Evolutionary conservation across 176 grass and related monocot species (phyloP).

Genomic region (Aegilops longissima): DNA sequence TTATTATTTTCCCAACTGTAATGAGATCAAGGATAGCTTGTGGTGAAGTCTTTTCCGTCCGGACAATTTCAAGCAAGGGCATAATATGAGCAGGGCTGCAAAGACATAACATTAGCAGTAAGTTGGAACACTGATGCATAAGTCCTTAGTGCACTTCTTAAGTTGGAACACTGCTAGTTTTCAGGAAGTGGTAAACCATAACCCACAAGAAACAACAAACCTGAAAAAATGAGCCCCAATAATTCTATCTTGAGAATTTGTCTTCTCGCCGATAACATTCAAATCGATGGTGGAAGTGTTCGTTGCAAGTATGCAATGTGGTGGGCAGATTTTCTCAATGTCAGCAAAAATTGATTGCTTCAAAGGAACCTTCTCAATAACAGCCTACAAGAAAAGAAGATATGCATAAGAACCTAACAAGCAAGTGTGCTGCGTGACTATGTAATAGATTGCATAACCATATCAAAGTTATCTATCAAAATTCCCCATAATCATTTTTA

Average conservation of each 20-base stretch:
- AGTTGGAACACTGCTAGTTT: background rate
- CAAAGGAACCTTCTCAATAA: slow-evolving; percentile 93
- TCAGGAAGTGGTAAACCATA: slow-evolving; percentile 7
- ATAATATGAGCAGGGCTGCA: slow-evolving; percentile 98
- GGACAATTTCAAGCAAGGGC: slow-evolving; percentile 98
- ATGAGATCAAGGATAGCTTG: slow-evolving; percentile 92
- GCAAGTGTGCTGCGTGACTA: background rate
- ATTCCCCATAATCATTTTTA: background rate
- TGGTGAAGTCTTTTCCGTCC: slow-evolving; percentile 90
- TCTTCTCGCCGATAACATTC: slow-evolving; percentile 86
- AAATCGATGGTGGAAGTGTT: slow-evolving; percentile 98
- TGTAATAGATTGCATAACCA: slow-evolving; percentile 14
- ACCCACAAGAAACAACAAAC: slow-evolving; percentile 36
- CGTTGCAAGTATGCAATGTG: slow-evolving; percentile 92
- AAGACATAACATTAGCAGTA: slow-evolving; percentile 31
- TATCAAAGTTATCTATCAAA: background rate
- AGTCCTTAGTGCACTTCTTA: slow-evolving; percentile 5
- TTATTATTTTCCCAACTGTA: slow-evolving; percentile 90
- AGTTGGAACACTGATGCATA: background rate
- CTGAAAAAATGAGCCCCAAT: slow-evolving; percentile 99
- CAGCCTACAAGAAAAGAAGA: slow-evolving; percentile 59
- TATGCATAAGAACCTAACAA: slow-evolving; percentile 20
- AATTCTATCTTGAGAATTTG: slow-evolving; percentile 84
- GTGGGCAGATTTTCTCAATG: slow-evolving; percentile 74
- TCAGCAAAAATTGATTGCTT: slow-evolving; percentile 99